Base-by-base conservation (phyloP, 2,329 filamentous ascomycete species). In the Cladosporium sp. region DNA sequence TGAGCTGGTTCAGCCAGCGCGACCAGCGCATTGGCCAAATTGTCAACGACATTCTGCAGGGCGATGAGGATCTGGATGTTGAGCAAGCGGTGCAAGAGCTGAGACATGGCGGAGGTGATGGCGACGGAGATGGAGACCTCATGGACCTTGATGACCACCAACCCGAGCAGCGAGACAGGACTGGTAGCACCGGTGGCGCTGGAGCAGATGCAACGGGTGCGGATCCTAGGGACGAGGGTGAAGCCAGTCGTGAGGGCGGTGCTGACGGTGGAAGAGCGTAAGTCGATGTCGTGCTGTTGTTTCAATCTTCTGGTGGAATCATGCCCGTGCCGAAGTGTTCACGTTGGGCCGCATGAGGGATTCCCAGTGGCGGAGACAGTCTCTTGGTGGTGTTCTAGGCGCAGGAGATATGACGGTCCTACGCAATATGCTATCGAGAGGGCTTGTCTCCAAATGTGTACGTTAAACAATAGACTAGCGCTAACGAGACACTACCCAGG, bases 211-310 rank as follows among this genome's bases (percentile, higher is more conserved):
- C 91, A 47, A 96, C 91, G 2, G 92, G 92, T 51, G 92, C 91
- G 57, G 92, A 99, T 68, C 75, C 96, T 61, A 83, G 91, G 70
- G 85, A 95, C 70, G 93, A 97, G 70, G 93, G 93, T 52, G 84
- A 89, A 69, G 84, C 83, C 60, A 83, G 92, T 58, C 81, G 95
- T 74, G 90, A 96, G 72, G 93, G 92, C 54, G 93, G 95, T 68
- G 89, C 89, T 61, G 93, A 97, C 73, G 93, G 95, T 66, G 95
- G 89, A 74, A 84, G 93, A 96, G 93, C 92, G 93, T 99, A 97
- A 92, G 95, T 99, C 45, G 24, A 30, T 38, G 30, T 37, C 32
- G 7, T 43, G 40, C 17, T 39, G 8, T 19, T 39, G 17, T 7
- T 39, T 15, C 20, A 8, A 39, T 41, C 17, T 20, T 22, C 22